phyloP scores from a whole-genome alignment of 2,329 filamentous ascomycete species.

The Monilinia fructicola region DNA sequence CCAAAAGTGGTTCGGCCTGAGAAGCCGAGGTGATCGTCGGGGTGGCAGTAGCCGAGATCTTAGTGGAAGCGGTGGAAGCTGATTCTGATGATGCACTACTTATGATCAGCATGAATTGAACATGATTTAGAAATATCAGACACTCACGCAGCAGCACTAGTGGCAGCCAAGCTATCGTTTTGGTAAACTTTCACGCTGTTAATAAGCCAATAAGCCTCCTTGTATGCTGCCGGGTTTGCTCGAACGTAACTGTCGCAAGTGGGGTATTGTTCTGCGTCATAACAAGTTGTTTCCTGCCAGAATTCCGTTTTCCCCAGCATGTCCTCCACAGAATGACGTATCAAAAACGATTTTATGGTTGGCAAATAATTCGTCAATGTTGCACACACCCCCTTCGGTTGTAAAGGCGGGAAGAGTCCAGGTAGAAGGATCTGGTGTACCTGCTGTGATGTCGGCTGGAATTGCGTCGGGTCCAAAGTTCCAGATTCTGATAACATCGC shows the following conservation, averaged over 20 bases:
- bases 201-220: constrained; percentile 35
- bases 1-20: constrained; percentile 3
- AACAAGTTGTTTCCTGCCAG: constrained; percentile 50
- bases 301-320: constrained; percentile 43
- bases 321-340: constrained; percentile 76
- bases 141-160: constrained; percentile 40
- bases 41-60: constrained; percentile 6
- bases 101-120: constrained; percentile 4
- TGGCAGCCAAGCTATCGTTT: constrained; percentile 22
- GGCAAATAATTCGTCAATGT: constrained; percentile 65
- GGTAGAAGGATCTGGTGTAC: constrained; percentile 57
- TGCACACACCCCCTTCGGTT: constrained; percentile 57
- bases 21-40: constrained; percentile 2
- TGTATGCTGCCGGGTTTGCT: constrained; percentile 32
- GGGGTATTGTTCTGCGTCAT: constrained; percentile 46
- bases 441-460: constrained; percentile 60
- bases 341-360: constrained; percentile 72
- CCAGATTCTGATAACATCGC: constrained; percentile 67
- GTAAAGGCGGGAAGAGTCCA: constrained; percentile 73
- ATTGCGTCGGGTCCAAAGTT: constrained; percentile 66
- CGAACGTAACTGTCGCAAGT: constrained; percentile 36
- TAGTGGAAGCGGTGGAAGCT: background rate
- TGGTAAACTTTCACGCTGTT: constrained; percentile 38
- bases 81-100: constrained; percentile 3
- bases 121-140: too few species aligned